phyloP scores from a whole-genome alignment of 1,284 basidiomycete species.

The Sporisorium sorghi region DNA sequence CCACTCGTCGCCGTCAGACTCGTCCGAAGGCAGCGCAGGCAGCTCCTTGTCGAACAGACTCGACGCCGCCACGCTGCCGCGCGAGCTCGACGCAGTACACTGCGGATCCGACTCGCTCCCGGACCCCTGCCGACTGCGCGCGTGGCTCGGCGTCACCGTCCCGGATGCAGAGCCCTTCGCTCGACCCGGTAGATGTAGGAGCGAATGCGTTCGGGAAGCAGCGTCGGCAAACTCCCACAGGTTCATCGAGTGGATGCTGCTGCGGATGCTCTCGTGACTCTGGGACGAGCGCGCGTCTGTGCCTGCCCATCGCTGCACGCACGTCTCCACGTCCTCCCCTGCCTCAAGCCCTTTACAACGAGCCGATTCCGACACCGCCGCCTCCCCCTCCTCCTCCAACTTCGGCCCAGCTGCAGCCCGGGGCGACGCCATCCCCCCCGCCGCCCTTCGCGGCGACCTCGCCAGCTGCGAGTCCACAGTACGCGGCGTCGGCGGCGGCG shows the following conservation, averaged over 20 bases:
- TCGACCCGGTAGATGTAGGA: slow-evolving; percentile 2
- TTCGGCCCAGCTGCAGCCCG: neutral
- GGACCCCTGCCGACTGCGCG: slow-evolving; percentile 15
- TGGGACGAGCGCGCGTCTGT: too few relatives aligned
- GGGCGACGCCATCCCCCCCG: neutral
- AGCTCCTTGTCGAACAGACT: slow-evolving; percentile 37
- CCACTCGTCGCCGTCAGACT: slow-evolving; percentile 11
- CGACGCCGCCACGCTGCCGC: slow-evolving; percentile 9
- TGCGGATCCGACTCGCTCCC: slow-evolving; percentile 3
- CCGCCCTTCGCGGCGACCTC: neutral
- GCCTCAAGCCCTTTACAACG: too few relatives aligned
- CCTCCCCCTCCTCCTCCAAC: neutral
- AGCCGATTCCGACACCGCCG: neutral
- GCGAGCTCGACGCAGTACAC: slow-evolving; percentile 18
- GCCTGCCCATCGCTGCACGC: too few relatives aligned
- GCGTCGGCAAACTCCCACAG: slow-evolving; percentile 19
- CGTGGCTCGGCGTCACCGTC: neutral
- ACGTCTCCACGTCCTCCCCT: too few relatives aligned
- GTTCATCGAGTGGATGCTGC: slow-evolving; percentile 15
- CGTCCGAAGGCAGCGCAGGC: slow-evolving; percentile 9
- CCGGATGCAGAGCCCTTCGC: too few relatives aligned
- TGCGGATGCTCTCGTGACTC: slow-evolving; percentile 16
- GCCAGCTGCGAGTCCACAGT: neutral
- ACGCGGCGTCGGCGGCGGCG: slow-evolving; percentile 26
- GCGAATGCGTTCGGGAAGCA: slow-evolving; percentile 2